Percentiles rank a stretch among this genome's conserved stretches.
phyloP scores from a whole-genome alignment of 140 eudicot species.

The Cichorium intybus region DNA sequence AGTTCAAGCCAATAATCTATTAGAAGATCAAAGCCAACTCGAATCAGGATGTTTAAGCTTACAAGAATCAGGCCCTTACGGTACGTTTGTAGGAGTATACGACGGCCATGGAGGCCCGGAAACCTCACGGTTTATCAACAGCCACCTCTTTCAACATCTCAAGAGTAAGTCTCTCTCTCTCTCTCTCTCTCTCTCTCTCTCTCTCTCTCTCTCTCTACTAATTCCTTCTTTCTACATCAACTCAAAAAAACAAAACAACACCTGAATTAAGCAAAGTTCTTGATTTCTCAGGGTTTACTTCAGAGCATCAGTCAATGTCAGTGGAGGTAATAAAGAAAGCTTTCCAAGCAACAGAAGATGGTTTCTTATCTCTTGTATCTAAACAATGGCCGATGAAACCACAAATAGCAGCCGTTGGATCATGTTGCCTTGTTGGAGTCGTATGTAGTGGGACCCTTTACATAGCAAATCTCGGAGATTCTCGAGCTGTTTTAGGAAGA shows the following conservation, averaged over 20 bases:
- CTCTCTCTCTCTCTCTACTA: no score
- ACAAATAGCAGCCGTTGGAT: constrained; percentile 89
- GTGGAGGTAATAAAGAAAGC: constrained; percentile 76
- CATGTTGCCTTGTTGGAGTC: constrained; percentile 82
- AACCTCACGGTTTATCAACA: constrained; percentile 73
- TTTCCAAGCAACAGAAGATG: constrained; percentile 86
- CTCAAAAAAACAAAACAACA: no score
- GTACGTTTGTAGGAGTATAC: constrained; percentile 88
- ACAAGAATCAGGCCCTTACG: constrained; percentile 77
- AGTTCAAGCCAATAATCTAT: constrained; percentile 82
- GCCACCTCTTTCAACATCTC: constrained; percentile 78
- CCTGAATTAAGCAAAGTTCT: background rate
- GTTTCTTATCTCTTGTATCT: constrained; percentile 61
- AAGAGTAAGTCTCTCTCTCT: constrained; percentile 75
- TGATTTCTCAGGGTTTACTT: constrained; percentile 54
- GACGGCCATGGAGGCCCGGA: constrained; percentile 99
- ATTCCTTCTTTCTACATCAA: no score
- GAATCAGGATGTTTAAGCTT: constrained; percentile 86
- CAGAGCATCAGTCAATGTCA: constrained; percentile 71
- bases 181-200: no score
- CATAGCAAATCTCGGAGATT: constrained; percentile 83
- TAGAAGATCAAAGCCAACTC: constrained; percentile 93
- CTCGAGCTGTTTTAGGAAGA: constrained; percentile 86
- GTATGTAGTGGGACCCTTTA: constrained; percentile 63
- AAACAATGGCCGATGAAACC: constrained; percentile 72